Conservation (phyloP, 495 filamentous ascomycete genomes). For the Daldinia loculata region DNA sequence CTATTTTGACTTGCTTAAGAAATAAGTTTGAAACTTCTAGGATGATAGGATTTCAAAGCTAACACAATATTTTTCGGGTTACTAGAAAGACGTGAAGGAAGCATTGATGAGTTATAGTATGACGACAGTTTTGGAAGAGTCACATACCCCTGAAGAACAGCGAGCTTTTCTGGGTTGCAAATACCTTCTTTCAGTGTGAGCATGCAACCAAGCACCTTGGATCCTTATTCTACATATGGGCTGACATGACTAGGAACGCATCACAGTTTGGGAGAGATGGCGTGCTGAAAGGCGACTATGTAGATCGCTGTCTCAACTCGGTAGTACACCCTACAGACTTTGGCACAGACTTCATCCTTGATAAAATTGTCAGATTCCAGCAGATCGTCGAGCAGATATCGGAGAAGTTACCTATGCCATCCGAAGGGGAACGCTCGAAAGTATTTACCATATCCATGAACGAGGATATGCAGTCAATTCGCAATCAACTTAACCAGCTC, state of each 20-base stretch:
- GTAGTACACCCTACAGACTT: constrained; percentile 38
- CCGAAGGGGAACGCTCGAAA: background rate
- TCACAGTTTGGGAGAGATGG: constrained; percentile 45
- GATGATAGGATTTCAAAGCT: background rate
- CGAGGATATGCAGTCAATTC: constrained; percentile 35
- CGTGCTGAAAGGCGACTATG: constrained; percentile 34
- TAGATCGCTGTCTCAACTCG: constrained; percentile 40
- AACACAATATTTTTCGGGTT: background rate
- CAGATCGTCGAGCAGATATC: constrained; percentile 41
- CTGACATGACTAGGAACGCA: constrained; percentile 41
- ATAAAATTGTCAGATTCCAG: constrained; percentile 45
- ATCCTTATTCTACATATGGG: background rate
- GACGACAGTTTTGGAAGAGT: constrained; percentile 28
- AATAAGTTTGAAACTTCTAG: background rate
- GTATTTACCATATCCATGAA: constrained; percentile 31
- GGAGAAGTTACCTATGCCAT: constrained; percentile 31
- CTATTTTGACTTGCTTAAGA: background rate
- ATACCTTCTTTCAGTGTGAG: constrained; percentile 47
- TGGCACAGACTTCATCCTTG: constrained; percentile 42
- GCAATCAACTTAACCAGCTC: constrained; percentile 39
- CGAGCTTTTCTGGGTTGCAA: constrained; percentile 47
- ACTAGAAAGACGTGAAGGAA: constrained; percentile 20
- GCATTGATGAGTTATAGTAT: constrained; percentile 19
- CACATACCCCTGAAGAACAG: constrained; percentile 44
- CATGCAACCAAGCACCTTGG: background rate